These are phyloP conservation scores for Phlebopus sp. DNA, from an alignment of 1,284 basidiomycete genomes.

Conservation along the genomic window DNA sequence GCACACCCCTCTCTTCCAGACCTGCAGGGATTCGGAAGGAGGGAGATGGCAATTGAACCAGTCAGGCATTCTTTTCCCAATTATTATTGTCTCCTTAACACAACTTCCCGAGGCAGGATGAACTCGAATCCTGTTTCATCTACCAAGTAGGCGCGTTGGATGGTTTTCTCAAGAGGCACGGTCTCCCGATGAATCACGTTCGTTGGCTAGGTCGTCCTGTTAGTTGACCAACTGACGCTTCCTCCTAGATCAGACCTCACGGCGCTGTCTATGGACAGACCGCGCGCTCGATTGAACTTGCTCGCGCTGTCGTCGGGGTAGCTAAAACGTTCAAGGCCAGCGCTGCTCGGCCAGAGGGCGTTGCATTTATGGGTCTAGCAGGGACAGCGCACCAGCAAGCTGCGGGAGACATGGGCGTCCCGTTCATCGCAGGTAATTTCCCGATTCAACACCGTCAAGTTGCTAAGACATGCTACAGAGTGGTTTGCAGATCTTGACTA, in stretches of 20 bases:
- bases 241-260: constrained; percentile 47
- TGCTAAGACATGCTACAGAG: constrained; percentile 34
- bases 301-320: constrained; percentile 49
- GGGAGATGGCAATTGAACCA: constrained; percentile 59
- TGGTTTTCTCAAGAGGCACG: constrained; percentile 53
- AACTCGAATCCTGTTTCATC: constrained; percentile 54
- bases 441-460: not conserved
- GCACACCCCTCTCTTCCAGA: constrained; percentile 65
- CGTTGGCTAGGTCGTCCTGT: constrained; percentile 11
- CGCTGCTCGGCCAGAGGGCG: constrained; percentile 21
- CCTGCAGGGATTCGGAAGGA: constrained; percentile 59
- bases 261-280: constrained; percentile 58
- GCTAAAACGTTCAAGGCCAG: constrained; percentile 43
- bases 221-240: not conserved
- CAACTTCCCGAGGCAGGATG: constrained; percentile 37
- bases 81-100: not conserved
- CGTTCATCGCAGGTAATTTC: constrained; percentile 53
- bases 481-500: constrained; percentile 67
- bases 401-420: constrained; percentile 47
- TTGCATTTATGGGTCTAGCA: constrained; percentile 58
- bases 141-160: constrained; percentile 61
- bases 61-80: constrained; percentile 29
- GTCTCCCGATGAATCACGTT: constrained; percentile 49
- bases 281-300: constrained; percentile 49
- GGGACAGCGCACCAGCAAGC: constrained; percentile 58